A percentile compares a stretch with the other conserved stretches of the same genome.
Evolutionary conservation across 164 flowering plant genomes (phyloP).

Genomic region (Malania oleifera): DNA sequence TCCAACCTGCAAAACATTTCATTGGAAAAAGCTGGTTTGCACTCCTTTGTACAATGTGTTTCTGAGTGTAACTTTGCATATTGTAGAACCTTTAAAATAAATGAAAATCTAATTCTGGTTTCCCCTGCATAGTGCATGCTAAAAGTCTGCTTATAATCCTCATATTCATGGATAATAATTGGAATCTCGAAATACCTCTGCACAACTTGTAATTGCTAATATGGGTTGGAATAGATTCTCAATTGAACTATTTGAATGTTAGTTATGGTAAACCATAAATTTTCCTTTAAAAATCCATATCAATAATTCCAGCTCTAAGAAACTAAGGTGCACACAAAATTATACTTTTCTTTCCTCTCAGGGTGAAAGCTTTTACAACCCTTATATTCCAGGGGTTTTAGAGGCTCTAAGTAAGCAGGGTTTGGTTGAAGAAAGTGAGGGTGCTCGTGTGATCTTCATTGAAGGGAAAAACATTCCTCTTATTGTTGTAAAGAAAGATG

Average conservation of each 20-base stretch:
- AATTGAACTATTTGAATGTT: background rate
- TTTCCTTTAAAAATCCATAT: too few relatives aligned
- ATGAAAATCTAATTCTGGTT: background rate
- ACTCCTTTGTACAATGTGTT: background rate
- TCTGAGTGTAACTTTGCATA: too few relatives aligned
- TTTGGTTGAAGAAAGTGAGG: constrained; percentile 82
- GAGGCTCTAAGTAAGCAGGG: constrained; percentile 46
- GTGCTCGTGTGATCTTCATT: constrained; percentile 82
- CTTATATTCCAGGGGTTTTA: constrained; percentile 66
- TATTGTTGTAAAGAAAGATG: constrained; percentile 93
- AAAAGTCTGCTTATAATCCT: too few relatives aligned
- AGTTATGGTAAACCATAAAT: background rate
- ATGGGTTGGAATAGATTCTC: too few relatives aligned
- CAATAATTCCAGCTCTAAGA: too few relatives aligned
- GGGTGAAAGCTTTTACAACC: constrained; percentile 99
- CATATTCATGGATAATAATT: too few relatives aligned
- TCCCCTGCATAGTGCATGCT: background rate
- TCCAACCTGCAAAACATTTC: too few relatives aligned
- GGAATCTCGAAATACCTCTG: too few relatives aligned
- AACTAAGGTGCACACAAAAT: too few relatives aligned
- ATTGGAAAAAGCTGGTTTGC: too few relatives aligned
- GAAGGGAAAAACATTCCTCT: constrained; percentile 81
- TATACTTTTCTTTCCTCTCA: constrained; percentile 21
- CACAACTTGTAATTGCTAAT: too few relatives aligned
- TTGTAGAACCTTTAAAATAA: too few relatives aligned